Evolutionary conservation across 306 rosid species (phyloP).

Genomic region (Dalbergia cultrata): DNA sequence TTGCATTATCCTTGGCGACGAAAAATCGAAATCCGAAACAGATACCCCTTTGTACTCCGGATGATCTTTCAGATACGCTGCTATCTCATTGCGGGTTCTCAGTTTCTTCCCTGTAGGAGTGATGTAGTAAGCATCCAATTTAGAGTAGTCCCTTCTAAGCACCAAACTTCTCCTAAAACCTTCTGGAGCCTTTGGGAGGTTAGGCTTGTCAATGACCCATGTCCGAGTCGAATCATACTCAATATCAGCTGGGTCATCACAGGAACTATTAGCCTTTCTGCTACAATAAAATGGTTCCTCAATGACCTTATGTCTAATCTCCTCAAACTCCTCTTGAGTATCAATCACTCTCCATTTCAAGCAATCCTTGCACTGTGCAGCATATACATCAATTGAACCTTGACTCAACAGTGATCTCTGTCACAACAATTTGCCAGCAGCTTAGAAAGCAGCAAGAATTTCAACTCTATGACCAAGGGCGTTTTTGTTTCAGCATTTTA

Average conservation of each 20-base stretch:
- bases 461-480: not conserved
- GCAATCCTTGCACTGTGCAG: constrained; percentile 80
- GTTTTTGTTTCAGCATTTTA: no score
- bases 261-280: constrained; percentile 59
- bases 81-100: constrained; percentile 78
- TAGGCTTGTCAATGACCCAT: constrained; percentile 93
- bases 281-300: constrained; percentile 74
- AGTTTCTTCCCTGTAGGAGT: constrained; percentile 75
- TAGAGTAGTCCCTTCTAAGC: constrained; percentile 80
- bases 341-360: constrained; percentile 85
- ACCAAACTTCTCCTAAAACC: constrained; percentile 82
- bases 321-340: constrained; percentile 84
- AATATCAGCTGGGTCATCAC: constrained; percentile 80
- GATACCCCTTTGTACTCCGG: constrained; percentile 57
- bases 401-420: constrained; percentile 46
- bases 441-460: constrained; percentile 34
- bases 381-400: constrained; percentile 70
- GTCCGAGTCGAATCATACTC: constrained; percentile 73
- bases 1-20: constrained; percentile 79
- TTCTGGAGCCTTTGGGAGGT: constrained; percentile 75
- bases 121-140: constrained; percentile 75
- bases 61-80: constrained; percentile 61
- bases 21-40: constrained; percentile 64
- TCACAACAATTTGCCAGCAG: constrained; percentile 48
- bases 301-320: constrained; percentile 59